These are phyloP conservation scores for Picea glauca DNA, from an alignment of 75 land plant species.

Conservation along the genomic window DNA sequence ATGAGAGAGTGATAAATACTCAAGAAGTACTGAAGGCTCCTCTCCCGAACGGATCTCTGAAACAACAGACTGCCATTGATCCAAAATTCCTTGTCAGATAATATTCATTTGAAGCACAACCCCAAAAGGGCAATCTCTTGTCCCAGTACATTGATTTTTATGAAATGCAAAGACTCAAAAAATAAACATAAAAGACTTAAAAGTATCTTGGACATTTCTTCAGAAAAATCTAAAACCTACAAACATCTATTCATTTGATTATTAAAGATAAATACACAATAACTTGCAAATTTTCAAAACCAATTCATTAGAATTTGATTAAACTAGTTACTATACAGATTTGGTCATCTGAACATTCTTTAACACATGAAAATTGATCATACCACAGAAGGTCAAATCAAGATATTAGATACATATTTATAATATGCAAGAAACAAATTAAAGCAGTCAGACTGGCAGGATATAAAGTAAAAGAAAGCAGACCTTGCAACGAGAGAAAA, in stretches of 20 bases:
- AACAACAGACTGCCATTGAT: slow-evolving; percentile 69
- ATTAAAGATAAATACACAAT: background rate
- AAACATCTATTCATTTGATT: background rate
- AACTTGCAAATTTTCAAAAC: background rate
- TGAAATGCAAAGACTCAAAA: background rate
- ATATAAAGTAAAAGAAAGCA: background rate
- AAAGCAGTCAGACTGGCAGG: background rate
- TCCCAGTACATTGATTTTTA: background rate
- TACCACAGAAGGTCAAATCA: background rate
- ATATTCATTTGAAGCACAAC: background rate
- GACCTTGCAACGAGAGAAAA: slow-evolving; percentile 99
- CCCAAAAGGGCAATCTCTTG: background rate
- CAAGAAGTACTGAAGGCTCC: slow-evolving; percentile 83
- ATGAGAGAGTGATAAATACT: slow-evolving; percentile 51
- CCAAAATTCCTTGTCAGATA: slow-evolving; percentile 1
- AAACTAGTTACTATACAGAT: background rate
- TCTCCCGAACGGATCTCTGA: slow-evolving; percentile 87
- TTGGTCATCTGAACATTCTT: background rate
- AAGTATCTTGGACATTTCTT: background rate
- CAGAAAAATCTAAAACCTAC: background rate
- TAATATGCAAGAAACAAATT: background rate
- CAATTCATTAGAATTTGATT: background rate
- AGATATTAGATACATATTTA: background rate
- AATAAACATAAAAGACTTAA: background rate
- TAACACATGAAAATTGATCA: background rate